These are phyloP conservation scores for Ophiostoma triangulosporum DNA, from an alignment of 2,329 filamentous ascomycete genomes.

Conservation along the genomic window DNA sequence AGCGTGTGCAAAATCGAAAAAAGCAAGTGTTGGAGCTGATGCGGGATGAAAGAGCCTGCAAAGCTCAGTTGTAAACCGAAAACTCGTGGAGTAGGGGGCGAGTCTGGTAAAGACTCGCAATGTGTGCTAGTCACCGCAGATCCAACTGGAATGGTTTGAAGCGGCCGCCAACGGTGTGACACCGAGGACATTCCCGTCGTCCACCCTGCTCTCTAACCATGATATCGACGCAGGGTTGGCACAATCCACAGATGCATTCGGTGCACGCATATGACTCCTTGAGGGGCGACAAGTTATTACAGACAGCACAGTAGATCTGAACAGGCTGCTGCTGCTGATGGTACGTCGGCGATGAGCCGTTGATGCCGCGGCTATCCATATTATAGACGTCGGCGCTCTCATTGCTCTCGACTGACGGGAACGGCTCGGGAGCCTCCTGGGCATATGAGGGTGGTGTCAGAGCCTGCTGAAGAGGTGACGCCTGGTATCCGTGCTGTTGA, in stretches of 20 bases:
- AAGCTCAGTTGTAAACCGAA: background rate
- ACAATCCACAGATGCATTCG: conserved; percentile 90
- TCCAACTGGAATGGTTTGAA: conserved; percentile 81
- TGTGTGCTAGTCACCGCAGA: conserved; percentile 40
- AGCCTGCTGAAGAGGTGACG: conserved; percentile 80
- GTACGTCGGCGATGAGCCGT: conserved; percentile 60
- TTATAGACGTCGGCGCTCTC: conserved; percentile 60
- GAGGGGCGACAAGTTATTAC: conserved; percentile 61
- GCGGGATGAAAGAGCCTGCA: background rate
- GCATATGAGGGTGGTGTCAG: conserved; percentile 69
- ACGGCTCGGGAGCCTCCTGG: conserved; percentile 58
- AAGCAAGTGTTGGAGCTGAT: background rate
- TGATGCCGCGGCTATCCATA: conserved; percentile 50
- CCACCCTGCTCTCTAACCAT: conserved; percentile 65
- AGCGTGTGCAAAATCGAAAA: background rate
- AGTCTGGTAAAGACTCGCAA: background rate
- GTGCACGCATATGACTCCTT: conserved; percentile 87
- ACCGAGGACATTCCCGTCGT: conserved; percentile 63
- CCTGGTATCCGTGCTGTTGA: conserved; percentile 50
- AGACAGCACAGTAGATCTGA: conserved; percentile 87
- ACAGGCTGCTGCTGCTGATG: conserved; percentile 61
- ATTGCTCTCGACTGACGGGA: conserved; percentile 77
- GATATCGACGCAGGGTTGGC: conserved; percentile 73
- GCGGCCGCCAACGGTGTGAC: conserved; percentile 62
- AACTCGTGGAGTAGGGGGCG: background rate